Percentiles rank a stretch among this genome's conserved stretches.
phyloP scores from a whole-genome alignment of 2,329 filamentous ascomycete species.

The Stagonosporopsis rhizophila region DNA sequence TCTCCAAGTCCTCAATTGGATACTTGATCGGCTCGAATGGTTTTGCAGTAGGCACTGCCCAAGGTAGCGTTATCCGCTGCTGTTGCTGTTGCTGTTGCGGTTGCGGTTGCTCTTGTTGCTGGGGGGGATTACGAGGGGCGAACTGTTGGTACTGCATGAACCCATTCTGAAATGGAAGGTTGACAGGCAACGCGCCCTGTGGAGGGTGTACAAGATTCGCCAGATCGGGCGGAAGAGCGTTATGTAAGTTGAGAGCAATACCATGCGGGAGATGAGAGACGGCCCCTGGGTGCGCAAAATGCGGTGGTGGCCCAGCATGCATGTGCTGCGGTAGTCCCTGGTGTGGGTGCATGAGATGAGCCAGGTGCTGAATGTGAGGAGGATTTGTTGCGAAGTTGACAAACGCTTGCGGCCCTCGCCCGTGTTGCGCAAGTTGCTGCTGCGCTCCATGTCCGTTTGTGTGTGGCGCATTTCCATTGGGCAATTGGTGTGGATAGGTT shows the following conservation, averaged over 20 bases:
- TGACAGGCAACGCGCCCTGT: conserved; percentile 11
- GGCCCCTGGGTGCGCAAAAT: conserved; percentile 11
- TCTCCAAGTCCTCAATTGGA: conserved; percentile 90
- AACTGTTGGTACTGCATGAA: conserved; percentile 26
- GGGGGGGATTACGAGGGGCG: conserved; percentile 36
- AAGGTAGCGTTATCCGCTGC: conserved; percentile 59
- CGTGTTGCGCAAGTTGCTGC: conserved; percentile 18
- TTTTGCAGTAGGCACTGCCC: conserved; percentile 40
- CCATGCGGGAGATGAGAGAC: conserved; percentile 12
- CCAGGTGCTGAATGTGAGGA: conserved; percentile 53
- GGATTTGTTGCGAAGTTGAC: conserved; percentile 60
- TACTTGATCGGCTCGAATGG: conserved; percentile 76
- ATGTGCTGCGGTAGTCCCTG: conserved; percentile 10
- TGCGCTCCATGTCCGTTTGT: conserved; percentile 29
- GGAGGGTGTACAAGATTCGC: conserved; percentile 26
- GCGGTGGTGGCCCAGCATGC: conserved; percentile 10
- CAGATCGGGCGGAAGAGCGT: conserved; percentile 30
- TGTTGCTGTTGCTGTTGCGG: conserved; percentile 52
- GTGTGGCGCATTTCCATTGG: conserved; percentile 29
- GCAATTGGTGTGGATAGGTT: conserved; percentile 23
- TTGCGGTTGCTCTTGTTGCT: conserved; percentile 52
- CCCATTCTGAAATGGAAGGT: conserved; percentile 18
- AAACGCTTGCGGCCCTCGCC: conserved; percentile 51
- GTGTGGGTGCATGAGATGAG: conserved; percentile 21
- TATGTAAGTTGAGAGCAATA: conserved; percentile 10